Evolutionary conservation across 768 basidiomycete genomes (phyloP), one percentile per base, ranked within the genome.

Genomic region (Lactarius vividus): DNA sequence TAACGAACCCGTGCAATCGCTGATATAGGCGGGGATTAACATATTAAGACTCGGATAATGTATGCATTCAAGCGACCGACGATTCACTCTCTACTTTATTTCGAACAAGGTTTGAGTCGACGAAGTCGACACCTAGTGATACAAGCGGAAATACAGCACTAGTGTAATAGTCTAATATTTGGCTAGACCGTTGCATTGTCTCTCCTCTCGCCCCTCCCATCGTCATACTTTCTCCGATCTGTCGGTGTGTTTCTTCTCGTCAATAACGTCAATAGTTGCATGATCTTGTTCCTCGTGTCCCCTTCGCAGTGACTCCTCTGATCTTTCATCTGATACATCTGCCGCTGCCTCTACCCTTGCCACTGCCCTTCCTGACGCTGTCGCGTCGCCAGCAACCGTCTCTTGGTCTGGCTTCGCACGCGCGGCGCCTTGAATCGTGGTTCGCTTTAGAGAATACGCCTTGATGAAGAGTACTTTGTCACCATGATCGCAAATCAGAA

Each of bases 391-490:
- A 10, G 31, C 29, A 11, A 46, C 66, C 18, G 46, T 59, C 35
- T 74, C 73, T 28, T 64, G 65, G 18, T 73, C 76, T 58, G 72
- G 70, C 1, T 63, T 65, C n/a, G 70, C 71, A 18, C 15, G 42
- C 7, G 61, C 72, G 49, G 61, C 61, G 58, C 68, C 7, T 46
- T 63, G 26, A 55, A 63, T 64, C 62, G 59, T 54, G 5, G 61
- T 67, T 39, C 74, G 77, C 49, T 80, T 70, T 2, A 80, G 67
- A 28, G 80, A 71, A 64, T 80, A 80, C 16, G 60, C 73, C 29
- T 73, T 77, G 42, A 81, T 66, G 64, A 77, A 78, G 9, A 79
- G 29, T 15, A 74, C 75, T 75, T 66, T 28, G 44, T 31, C n/a
- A n/a, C 37, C 49, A 5, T 8, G 40, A 15, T 13, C 31, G 4